These are phyloP conservation scores for Ogataea hybrid DNA, from an alignment of 1,139 yeast genomes.

Conservation along the genomic window DNA sequence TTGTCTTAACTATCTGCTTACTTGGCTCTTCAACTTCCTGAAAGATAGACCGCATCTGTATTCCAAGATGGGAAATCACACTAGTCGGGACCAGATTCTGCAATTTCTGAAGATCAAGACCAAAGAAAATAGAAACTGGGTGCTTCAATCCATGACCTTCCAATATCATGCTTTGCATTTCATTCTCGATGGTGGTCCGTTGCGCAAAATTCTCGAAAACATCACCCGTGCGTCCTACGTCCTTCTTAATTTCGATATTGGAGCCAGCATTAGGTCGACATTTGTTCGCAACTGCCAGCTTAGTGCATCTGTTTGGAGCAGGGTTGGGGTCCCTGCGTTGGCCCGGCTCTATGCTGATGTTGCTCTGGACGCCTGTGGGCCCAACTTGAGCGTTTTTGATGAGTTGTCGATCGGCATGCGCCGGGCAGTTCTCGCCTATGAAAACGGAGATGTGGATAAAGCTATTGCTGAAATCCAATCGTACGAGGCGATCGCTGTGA, in stretches of 20 bases:
- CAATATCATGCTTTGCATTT: conserved; percentile 58
- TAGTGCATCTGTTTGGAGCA: conserved; percentile 48
- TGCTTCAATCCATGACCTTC: conserved; percentile 55
- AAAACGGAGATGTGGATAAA: conserved; percentile 40
- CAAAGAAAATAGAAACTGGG: conserved; percentile 46
- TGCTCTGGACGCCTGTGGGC: conserved; percentile 39
- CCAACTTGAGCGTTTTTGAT: conserved; percentile 33
- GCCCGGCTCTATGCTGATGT: conserved; percentile 46
- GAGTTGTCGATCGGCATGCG: conserved; percentile 40
- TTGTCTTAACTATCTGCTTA: conserved; percentile 71
- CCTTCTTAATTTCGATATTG: conserved; percentile 39
- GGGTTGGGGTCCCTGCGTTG: conserved; percentile 47
- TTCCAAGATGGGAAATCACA: conserved; percentile 38
- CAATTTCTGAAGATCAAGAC: conserved; percentile 61
- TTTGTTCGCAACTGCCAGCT: conserved; percentile 49
- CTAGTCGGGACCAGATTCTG: conserved; percentile 56
- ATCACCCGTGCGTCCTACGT: conserved; percentile 53
- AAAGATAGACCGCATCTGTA: conserved; percentile 61
- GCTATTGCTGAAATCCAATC: conserved; percentile 32
- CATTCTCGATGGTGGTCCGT: conserved; percentile 49
- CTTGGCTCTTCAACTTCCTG: conserved; percentile 77
- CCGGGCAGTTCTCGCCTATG: conserved; percentile 36
- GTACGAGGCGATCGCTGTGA: conserved; percentile 16
- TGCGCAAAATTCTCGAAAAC: conserved; percentile 49
- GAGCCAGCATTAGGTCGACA: conserved; percentile 32